Conservation (phyloP, 2,329 filamentous ascomycete species). For the Helicocarpus griseus region DNA sequence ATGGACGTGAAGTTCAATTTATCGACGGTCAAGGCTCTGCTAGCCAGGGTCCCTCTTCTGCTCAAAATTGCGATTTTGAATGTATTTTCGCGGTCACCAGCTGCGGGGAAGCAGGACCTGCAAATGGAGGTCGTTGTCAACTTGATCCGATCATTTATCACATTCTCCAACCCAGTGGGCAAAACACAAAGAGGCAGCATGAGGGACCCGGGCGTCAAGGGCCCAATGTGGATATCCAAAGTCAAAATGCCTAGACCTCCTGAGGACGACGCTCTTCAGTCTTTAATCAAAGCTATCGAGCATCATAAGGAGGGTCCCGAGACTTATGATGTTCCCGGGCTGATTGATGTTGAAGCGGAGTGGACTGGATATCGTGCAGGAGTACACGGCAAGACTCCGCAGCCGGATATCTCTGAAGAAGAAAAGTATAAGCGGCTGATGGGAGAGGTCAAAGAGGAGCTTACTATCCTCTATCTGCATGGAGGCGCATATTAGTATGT, state of each 20-base stretch:
- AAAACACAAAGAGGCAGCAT: constrained; percentile 54
- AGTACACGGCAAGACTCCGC: constrained; percentile 27
- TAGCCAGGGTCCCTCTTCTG: constrained; percentile 32
- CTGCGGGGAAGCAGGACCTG: constrained; percentile 68
- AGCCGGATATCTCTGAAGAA: constrained; percentile 32
- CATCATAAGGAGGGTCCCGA: constrained; percentile 29
- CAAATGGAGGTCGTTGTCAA: constrained; percentile 62
- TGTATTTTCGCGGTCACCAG: constrained; percentile 55
- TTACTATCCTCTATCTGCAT: constrained; percentile 38
- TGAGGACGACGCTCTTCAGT: constrained; percentile 34
- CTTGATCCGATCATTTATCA: constrained; percentile 58
- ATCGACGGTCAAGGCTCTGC: constrained; percentile 27
- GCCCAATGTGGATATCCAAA: constrained; percentile 70
- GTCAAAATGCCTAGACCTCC: constrained; percentile 54
- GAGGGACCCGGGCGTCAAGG: constrained; percentile 60
- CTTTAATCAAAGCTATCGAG: constrained; percentile 30
- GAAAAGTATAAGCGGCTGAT: constrained; percentile 34
- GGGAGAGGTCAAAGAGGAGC: constrained; percentile 29
- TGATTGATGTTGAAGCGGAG: constrained; percentile 33
- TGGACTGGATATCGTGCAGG: constrained; percentile 37
- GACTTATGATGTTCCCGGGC: constrained; percentile 28
- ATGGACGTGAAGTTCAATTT: constrained; percentile 24
- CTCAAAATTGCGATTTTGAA: constrained; percentile 34
- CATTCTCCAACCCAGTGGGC: constrained; percentile 43
- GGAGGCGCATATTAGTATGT: constrained; percentile 39